Conservation (phyloP, 2,329 filamentous ascomycete species). For the Stenocarpella maydis region DNA sequence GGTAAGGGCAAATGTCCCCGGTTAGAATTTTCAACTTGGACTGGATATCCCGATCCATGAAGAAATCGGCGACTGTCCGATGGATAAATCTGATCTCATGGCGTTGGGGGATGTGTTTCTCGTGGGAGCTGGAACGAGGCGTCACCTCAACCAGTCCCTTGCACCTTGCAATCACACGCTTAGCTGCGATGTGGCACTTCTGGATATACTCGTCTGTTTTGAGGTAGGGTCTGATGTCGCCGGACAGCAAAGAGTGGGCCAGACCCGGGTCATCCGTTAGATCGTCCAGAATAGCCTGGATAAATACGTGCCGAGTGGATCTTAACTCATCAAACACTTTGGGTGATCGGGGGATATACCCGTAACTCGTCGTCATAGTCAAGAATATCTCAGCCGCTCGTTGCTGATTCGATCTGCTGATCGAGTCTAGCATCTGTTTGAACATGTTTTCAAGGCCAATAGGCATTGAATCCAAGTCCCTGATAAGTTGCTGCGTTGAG, state of each 20-base stretch:
- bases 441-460: not conserved
- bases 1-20: constrained; percentile 1
- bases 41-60: not conserved
- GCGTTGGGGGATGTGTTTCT: not conserved
- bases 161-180: constrained; percentile 1
- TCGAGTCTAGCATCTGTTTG: not conserved
- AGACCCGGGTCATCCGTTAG: not conserved
- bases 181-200: not conserved
- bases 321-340: too few relatives aligned
- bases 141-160: constrained; percentile 1
- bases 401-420: not conserved
- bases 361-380: too few relatives aligned
- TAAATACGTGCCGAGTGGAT: not conserved
- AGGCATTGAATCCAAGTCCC: not conserved
- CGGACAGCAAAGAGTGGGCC: not conserved
- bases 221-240: not conserved
- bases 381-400: constrained; percentile 12
- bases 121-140: too few relatives aligned
- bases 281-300: not conserved
- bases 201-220: not conserved
- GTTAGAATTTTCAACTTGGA: not conserved
- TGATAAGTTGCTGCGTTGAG: not conserved
- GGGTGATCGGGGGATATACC: too few relatives aligned
- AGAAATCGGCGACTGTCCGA: constrained; percentile 13
- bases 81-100: not conserved